Evolutionary conservation across 192 early-diverging fungal species (phyloP), one percentile per base, ranked within the genome.

Genomic region (Coemansia biformis): DNA sequence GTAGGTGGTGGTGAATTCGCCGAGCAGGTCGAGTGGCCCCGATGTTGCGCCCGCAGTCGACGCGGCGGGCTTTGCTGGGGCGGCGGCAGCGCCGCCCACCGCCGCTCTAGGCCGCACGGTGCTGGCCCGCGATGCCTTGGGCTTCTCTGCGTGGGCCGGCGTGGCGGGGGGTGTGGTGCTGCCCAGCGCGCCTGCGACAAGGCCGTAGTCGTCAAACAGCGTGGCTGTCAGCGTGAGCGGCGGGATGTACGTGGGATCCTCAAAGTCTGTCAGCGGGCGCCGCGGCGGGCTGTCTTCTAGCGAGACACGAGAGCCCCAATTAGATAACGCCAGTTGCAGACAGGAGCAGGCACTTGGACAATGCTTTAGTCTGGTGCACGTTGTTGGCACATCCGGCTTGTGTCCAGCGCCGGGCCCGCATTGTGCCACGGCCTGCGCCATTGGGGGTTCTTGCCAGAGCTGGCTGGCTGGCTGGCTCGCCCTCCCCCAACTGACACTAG

Each of bases 191-290:
- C 29, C 8, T 9, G 9, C 29, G 8, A 1, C 29, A 1, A 30
- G 7, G 28, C 57, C 51, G 18, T 73, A 73, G 22, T 73, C 69
- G 39, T 73, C 62, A 31, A 59, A 48, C 46, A 73, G 57, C 13
- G 69, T 66, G 36, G 57, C 54, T 9, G 63, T 57, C 24, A 73
- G 52, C 14, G 69, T 73, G n/a, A 66, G 69, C 15, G 69, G 69
- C 16, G 69, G 69, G 10, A 73, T 66, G 63, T 73, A 73, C 37
- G 58, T 48, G 5, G 69, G 69, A 33, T 73, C 69, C 22, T 73
- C 69, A 46, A 65, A 73, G 49, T 49, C 26, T 1, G 69, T 50
- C 46, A 73, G 50, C 19, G 62, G 54, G 17, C 62, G 69, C 21
- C 49, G 49, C 13, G 63, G 69, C 30, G 69, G 69, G 26, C 69